Percentiles rank a stretch among this genome's conserved stretches.
Conservation (phyloP, 192 early-diverging fungal genomes). For the Allomyces macrogynus region DNA sequence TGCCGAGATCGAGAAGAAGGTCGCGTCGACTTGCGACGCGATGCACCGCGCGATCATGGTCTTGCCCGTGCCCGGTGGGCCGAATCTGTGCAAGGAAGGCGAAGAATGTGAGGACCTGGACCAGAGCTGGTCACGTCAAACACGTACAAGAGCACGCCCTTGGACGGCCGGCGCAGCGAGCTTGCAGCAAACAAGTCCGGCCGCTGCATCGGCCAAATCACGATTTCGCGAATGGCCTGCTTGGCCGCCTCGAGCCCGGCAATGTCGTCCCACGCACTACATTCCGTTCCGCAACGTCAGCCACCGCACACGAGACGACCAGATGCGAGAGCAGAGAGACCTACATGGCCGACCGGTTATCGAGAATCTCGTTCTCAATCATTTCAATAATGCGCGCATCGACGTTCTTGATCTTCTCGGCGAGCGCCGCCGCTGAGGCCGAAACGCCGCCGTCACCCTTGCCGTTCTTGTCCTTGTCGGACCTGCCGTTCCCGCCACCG, state of each 20-base stretch:
- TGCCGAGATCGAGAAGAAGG: conserved; percentile 77
- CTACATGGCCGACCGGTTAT: not conserved
- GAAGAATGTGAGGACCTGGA: not conserved
- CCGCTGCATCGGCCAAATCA: conserved; percentile 57
- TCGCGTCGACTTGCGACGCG: conserved; percentile 25
- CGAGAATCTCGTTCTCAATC: conserved; percentile 59
- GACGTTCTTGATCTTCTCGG: conserved; percentile 62
- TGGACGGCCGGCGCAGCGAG: conserved; percentile 47
- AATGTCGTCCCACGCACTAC: conserved; percentile 58
- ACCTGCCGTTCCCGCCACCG: not conserved
- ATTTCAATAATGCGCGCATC: conserved; percentile 73
- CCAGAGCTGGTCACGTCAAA: not conserved
- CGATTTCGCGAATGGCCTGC: conserved; percentile 49
- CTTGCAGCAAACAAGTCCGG: conserved; percentile 5
- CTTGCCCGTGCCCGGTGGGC: conserved; percentile 71
- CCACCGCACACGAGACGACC: not conserved
- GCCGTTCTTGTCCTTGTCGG: not conserved
- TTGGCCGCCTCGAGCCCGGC: conserved; percentile 70
- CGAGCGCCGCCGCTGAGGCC: conserved; percentile 16
- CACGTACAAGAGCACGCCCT: conserved; percentile 21
- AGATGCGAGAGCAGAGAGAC: not conserved
- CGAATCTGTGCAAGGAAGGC: conserved; percentile 50
- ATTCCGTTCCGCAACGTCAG: not conserved
- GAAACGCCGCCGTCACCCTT: conserved; percentile 2
- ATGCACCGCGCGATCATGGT: conserved; percentile 68